Evolutionary conservation across 768 basidiomycete genomes (phyloP).

Genomic region (Amanita exitialis): DNA sequence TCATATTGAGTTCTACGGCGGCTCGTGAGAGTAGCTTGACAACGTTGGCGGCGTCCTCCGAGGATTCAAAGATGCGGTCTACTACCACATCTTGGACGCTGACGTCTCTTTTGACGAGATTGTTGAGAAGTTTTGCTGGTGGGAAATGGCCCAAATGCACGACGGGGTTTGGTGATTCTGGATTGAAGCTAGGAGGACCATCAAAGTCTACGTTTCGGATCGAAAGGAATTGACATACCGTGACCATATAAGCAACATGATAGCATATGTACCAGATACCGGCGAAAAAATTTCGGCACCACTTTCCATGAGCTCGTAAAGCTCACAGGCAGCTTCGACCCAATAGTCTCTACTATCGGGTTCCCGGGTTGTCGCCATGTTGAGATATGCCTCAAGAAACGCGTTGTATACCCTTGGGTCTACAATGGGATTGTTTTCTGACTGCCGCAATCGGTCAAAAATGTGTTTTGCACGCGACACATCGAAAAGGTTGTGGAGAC

Average conservation of each 20-base stretch:
- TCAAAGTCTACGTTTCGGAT: background rate
- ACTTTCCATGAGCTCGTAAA: slow-evolving; percentile 50
- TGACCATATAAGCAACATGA: slow-evolving; percentile 51
- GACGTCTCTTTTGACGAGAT: slow-evolving; percentile 39
- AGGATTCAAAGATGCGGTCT: slow-evolving; percentile 42
- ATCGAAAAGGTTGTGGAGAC: slow-evolving; percentile 66
- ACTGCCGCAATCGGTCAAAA: slow-evolving; percentile 50
- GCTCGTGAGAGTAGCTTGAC: slow-evolving; percentile 48
- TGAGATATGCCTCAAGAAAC: slow-evolving; percentile 55
- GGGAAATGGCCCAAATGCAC: slow-evolving; percentile 10
- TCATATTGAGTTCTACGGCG: slow-evolving; percentile 45
- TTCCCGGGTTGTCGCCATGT: slow-evolving; percentile 43
- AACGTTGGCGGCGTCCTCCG: slow-evolving; percentile 44
- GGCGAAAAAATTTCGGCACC: slow-evolving; percentile 38
- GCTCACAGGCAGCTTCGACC: slow-evolving; percentile 49
- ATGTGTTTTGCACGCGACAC: slow-evolving; percentile 67
- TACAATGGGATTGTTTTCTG: slow-evolving; percentile 19
- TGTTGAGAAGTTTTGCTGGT: slow-evolving; percentile 29
- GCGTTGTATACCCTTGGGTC: slow-evolving; percentile 52
- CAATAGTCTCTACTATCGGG: slow-evolving; percentile 36
- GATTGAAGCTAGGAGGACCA: slow-evolving; percentile 23
- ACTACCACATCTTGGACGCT: slow-evolving; percentile 42
- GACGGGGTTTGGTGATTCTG: slow-evolving; percentile 18
- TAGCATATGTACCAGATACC: slow-evolving; percentile 52
- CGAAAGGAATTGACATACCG: slow-evolving; percentile 23